Conservation (phyloP, 768 basidiomycete genomes). For the Dendrothele bispora region DNA sequence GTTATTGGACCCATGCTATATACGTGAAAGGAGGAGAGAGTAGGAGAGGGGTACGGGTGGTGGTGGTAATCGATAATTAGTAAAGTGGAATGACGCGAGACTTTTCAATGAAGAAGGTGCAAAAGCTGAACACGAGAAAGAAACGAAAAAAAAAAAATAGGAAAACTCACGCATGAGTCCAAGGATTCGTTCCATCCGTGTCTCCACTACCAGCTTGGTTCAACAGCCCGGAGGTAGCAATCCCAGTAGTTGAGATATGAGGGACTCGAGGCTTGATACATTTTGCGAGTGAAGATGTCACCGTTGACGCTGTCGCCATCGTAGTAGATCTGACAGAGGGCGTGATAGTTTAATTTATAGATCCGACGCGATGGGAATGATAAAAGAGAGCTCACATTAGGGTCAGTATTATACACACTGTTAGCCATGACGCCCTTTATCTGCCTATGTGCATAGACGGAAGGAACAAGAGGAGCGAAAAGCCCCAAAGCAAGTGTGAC, state of each 20-base stretch:
- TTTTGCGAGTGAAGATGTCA: slow-evolving; percentile 17
- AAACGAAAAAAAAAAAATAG: too few species aligned
- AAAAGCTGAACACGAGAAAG: too few species aligned
- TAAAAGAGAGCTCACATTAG: slow-evolving; percentile 12
- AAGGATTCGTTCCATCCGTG: slow-evolving; percentile 17
- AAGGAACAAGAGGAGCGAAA: too few species aligned
- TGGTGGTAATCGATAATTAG: too few species aligned
- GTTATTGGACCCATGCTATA: slow-evolving; percentile 21
- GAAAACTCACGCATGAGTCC: slow-evolving; percentile 23
- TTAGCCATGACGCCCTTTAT: slow-evolving; percentile 14
- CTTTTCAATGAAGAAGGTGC: neutral
- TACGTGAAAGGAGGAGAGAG: neutral
- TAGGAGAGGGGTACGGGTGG: neutral
- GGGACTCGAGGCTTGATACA: slow-evolving; percentile 19
- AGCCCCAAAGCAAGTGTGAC: too few species aligned
- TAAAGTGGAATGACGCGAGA: neutral
- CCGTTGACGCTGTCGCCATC: slow-evolving; percentile 15
- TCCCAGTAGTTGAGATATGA: slow-evolving; percentile 13
- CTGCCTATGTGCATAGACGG: slow-evolving; percentile 19
- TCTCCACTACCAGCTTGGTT: slow-evolving; percentile 18
- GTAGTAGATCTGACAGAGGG: slow-evolving; percentile 21
- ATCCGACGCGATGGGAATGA: neutral
- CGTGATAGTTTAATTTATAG: too few species aligned
- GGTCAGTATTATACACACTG: slow-evolving; percentile 14
- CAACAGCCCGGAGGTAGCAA: slow-evolving; percentile 18